Evolutionary conservation across 2,329 filamentous ascomycete species (phyloP).

Genomic region (Beauveria brongniartii): DNA sequence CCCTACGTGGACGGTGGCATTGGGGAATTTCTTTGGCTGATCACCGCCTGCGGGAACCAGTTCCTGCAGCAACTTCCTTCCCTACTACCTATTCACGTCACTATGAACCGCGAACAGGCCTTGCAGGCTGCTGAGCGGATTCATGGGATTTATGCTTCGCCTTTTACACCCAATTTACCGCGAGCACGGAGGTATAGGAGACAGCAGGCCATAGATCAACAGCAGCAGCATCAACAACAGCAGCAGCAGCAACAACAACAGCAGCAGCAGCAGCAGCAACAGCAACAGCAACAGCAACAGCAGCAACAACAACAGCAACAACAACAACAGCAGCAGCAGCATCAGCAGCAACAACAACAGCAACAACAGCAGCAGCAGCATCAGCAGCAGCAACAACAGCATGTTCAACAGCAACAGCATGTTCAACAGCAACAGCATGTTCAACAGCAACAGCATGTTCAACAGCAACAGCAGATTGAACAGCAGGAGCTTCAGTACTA

Average conservation of each 20-base stretch:
- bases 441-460: no score
- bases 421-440: fast-evolving
- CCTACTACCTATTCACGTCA: background rate
- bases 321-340: background rate
- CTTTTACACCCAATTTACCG: background rate
- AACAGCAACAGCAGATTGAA: no score
- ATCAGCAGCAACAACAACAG: background rate
- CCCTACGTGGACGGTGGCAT: background rate
- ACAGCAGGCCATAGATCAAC: background rate
- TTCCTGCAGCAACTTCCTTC: background rate
- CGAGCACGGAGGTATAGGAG: background rate
- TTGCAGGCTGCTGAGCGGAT: background rate
- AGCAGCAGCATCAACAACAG: background rate
- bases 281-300: fast-evolving
- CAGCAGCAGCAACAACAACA: background rate
- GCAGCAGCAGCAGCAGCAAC: background rate
- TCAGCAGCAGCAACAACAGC: background rate
- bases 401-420: background rate
- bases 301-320: background rate
- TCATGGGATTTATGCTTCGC: background rate
- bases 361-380: background rate
- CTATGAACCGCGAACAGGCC: background rate
- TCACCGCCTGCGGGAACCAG: background rate
- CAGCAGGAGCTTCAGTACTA: no score
- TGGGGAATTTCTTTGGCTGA: background rate